Percentiles rank a stretch among this genome's conserved stretches.
Conservation (phyloP, 768 basidiomycete genomes). For the Mrakia blollopis region DNA sequence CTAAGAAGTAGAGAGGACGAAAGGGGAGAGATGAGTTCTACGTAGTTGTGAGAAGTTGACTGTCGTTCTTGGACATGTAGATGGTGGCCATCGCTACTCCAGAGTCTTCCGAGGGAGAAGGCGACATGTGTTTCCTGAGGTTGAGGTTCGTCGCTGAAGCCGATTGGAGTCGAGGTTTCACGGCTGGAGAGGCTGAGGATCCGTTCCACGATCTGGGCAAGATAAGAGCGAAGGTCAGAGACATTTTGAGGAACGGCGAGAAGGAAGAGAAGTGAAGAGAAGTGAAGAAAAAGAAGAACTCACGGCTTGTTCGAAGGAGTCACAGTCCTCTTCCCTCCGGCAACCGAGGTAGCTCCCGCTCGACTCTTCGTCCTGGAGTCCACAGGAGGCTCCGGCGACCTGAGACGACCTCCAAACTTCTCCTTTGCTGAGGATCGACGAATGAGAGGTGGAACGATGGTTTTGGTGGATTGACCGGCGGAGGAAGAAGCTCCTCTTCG, state of each 20-base stretch:
- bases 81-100: conserved; percentile 11
- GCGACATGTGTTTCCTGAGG: conserved; percentile 1
- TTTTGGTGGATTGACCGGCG: conserved; percentile 27
- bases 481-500: conserved; percentile 23
- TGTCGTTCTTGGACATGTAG: conserved; percentile 23
- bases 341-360: neutral
- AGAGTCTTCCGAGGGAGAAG: conserved; percentile 7
- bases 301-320: conserved; percentile 14
- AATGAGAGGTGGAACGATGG: conserved; percentile 32
- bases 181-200: neutral
- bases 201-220: conserved; percentile 16
- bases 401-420: conserved; percentile 80
- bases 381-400: conserved; percentile 55
- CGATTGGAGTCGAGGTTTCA: conserved; percentile 8
- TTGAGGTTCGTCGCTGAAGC: neutral
- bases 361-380: neutral
- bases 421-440: conserved; percentile 83
- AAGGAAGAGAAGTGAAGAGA: neutral
- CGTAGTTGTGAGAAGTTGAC: neutral
- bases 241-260: neutral
- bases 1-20: neutral
- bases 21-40: neutral
- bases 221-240: no score
- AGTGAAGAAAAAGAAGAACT: neutral
- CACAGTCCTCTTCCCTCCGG: neutral